Conservation (phyloP, 352 stramenopile species). For the Pythium aquatile region DNA sequence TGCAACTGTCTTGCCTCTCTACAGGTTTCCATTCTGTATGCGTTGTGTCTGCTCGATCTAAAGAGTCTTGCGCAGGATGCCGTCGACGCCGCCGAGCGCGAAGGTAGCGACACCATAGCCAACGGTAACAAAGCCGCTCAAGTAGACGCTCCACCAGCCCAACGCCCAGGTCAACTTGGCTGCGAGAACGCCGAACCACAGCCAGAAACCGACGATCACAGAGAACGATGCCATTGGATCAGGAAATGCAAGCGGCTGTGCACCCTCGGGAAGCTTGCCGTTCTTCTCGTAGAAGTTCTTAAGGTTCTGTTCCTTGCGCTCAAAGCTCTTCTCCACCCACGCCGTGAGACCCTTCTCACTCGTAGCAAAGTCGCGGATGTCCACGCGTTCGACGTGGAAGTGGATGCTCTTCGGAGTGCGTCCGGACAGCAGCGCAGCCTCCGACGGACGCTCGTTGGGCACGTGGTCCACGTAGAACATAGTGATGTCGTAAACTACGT, state of each 20-base stretch:
- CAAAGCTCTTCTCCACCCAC: slow-evolving; percentile 69
- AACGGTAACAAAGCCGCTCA: slow-evolving; percentile 4
- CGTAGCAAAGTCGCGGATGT: slow-evolving; percentile 39
- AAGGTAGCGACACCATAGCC: slow-evolving; percentile 10
- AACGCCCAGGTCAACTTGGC: slow-evolving; percentile 11
- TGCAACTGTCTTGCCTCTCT: no score
- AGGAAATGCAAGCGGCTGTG: slow-evolving; percentile 43
- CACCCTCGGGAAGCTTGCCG: slow-evolving; percentile 45
- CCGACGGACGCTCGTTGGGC: slow-evolving; percentile 60
- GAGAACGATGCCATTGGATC: slow-evolving; percentile 31
- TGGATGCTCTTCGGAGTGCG: slow-evolving; percentile 59
- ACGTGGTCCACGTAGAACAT: slow-evolving; percentile 80
- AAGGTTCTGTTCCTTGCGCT: slow-evolving; percentile 63
- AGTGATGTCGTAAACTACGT: slow-evolving; percentile 78
- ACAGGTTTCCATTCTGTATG: no score
- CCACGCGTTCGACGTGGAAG: slow-evolving; percentile 69
- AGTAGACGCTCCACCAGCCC: slow-evolving; percentile 16
- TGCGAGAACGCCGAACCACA: slow-evolving; percentile 21
- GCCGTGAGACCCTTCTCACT: slow-evolving; percentile 42
- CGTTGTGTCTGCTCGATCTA: neutral
- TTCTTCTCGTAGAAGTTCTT: slow-evolving; percentile 62
- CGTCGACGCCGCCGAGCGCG: slow-evolving; percentile 39
- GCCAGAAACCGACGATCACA: slow-evolving; percentile 54
- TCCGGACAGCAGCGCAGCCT: slow-evolving; percentile 57
- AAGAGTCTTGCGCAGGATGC: slow-evolving; percentile 30